These are phyloP conservation scores for Talaromyces borbonicus DNA, from an alignment of 495 filamentous ascomycete species.

Conservation along the genomic window DNA sequence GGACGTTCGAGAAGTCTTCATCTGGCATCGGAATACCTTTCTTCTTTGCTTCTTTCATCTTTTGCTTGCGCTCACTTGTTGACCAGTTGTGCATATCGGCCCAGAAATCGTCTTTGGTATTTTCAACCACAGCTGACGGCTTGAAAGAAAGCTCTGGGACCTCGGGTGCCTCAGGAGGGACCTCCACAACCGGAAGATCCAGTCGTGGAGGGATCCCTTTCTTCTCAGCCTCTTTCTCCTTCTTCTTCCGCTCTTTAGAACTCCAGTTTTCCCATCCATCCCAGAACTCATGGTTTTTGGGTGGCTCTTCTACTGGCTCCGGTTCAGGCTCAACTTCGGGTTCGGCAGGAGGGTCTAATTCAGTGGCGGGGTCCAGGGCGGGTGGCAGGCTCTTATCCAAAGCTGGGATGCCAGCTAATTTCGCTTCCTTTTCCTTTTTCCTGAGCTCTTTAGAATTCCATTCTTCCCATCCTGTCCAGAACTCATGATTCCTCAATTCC, in stretches of 20 bases:
- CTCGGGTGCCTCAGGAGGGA: conserved; percentile 8
- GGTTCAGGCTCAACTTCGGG: conserved; percentile 7
- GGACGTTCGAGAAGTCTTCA: conserved; percentile 20
- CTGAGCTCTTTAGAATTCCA: too few species aligned
- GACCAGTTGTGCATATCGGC: conserved; percentile 3
- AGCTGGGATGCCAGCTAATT: too few species aligned
- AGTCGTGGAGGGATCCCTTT: conserved; percentile 14
- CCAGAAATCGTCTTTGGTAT: conserved; percentile 8
- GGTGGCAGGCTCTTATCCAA: too few species aligned
- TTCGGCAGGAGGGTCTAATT: conserved; percentile 7
- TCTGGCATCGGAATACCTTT: conserved; percentile 8
- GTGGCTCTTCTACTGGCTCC: conserved; percentile 16
- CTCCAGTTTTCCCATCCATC: conserved; percentile 30
- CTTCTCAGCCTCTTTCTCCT: conserved; percentile 27
- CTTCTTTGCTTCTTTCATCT: conserved; percentile 14
- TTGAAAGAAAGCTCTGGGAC: background rate
- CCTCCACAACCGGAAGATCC: conserved; percentile 8
- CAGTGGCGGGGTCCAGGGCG: conserved; percentile 4
- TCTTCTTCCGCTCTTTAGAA: conserved; percentile 35
- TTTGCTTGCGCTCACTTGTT: conserved; percentile 12
- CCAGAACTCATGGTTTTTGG: conserved; percentile 15
- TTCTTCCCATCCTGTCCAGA: too few species aligned
- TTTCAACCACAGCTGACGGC: conserved; percentile 6
- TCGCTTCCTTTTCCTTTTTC: too few species aligned
- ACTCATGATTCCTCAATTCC: too few species aligned